Base-by-base conservation (phyloP, 495 filamentous ascomycete genomes). In the Parathielavia appendiculata region DNA sequence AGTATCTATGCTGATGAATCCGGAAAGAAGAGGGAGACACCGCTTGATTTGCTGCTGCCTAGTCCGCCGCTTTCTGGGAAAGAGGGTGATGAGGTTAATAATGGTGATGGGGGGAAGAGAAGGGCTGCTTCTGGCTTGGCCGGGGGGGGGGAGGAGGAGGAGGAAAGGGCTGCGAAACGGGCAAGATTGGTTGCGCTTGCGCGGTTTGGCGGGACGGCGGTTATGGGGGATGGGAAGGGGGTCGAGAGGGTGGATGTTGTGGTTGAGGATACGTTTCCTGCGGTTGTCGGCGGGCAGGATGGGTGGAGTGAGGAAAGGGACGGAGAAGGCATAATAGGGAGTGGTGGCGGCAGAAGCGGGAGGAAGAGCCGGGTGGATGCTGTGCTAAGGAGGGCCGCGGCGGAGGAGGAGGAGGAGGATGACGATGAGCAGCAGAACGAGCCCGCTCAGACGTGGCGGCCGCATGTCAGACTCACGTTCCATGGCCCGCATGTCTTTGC, bases 401-500 rank as follows among this genome's bases (percentile, higher is more conserved):
- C 46, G 40, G 68, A 67, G 0, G 62, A 68, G 2, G 70, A 66
- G 6, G 69, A 69, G 3, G 65, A 63, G 10, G 73, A 14, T 32
- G 67, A 69, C 1, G 67, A 57, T 19, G 13, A 65, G 61, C 14
- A 19, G 40, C 16, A 19, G 13, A 66, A 70, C 30, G 62, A 59
- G 4, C 7, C 5, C 23, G 34, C 13, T 0, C 43, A 51, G n/a
- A 9, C 13, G 9, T 89, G 82, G 76, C 66, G 71, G 23, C 86
- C 86, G 12, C 71, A 76, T 46, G 67, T 93, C 0, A 80, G 82
- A 12, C 62, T 95, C 0, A 81, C 80, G 0, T 88, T 96, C 56
- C 76, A 85, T 26, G 91, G 91, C 0, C 64, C 76, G 0, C 89
- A 96, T 66, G 82, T 96, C n/a, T 92, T 95, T 68, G 82, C 84